Base-by-base conservation (phyloP, 139 green algal genomes). In the Haematococcus lacustris region DNA sequence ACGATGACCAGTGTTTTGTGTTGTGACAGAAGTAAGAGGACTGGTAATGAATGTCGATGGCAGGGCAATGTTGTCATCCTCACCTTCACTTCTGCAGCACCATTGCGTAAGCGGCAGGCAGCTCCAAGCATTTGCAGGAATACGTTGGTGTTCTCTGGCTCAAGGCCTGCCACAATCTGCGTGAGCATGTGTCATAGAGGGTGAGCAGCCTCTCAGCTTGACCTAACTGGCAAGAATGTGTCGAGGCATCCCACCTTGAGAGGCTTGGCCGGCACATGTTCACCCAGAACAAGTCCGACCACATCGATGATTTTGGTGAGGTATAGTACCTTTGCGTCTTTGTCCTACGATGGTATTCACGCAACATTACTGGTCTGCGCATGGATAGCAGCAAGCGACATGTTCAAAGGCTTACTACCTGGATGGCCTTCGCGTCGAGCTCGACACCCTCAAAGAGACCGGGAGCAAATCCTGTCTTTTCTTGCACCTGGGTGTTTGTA, bases 91-190 rank as follows among this genome's bases (percentile, higher is more conserved):
- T 71, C 80, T 3, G 84, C 76, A 28, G 65, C 74, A 34, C 74
- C 77, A 37, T 69, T 43, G 34, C 62, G 70, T 64, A 78, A 70
- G 3, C 25, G 38, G 34, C 80, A 85, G 1, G 83, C 86, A 28
- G 38, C 62, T 6, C 53, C 86, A 26, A 95, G 75, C 85, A 88
- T 85, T 69, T 93, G 89, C 71, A 96, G 78, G 69, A 96, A 93
- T 0, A 74, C 28, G 68, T 96, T 96, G 53, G 90, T 96, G 38
- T 84, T 79, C 65, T 94, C 90, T 2, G 90, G 86, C 82, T 96
- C 90, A 60, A 92, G 68, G 4, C 90, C 90, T 25, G 90, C 90
- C 47, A 95, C 88, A 68, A 95, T 88, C 88, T 91, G 76, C 71
- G 47, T 28, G 47, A 57, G 57, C 57, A 64, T 64, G 57, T 32